Conservation (phyloP, 345 rosid species). For the Stellera chamaejasme region DNA sequence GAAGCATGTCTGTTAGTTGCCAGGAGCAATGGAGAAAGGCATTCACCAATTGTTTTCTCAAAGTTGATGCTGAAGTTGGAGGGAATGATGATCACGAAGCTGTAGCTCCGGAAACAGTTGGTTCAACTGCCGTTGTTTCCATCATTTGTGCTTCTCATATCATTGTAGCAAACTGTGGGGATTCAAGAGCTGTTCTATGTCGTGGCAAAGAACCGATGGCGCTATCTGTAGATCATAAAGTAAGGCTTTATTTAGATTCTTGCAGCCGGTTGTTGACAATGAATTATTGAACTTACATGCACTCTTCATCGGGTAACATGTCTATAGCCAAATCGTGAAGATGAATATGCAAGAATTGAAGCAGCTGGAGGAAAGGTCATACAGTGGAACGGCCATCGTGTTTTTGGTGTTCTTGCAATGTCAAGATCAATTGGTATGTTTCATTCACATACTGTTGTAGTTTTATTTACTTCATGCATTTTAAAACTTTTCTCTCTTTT, state of each 20-base stretch:
- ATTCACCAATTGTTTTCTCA: constrained; percentile 65
- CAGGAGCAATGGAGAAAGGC: constrained; percentile 74
- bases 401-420: constrained; percentile 97
- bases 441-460: not conserved
- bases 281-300: not conserved
- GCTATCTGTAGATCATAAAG: constrained; percentile 92
- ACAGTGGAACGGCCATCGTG: constrained; percentile 96
- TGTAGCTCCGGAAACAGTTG: constrained; percentile 91
- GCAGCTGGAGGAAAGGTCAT: constrained; percentile 98
- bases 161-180: constrained; percentile 90
- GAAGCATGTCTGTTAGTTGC: constrained; percentile 44
- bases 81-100: constrained; percentile 49
- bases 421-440: constrained; percentile 88
- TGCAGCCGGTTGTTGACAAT: constrained; percentile 3
- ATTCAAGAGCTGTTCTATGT: constrained; percentile 89
- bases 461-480: too few relatives aligned
- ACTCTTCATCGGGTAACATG: constrained; percentile 4
- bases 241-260: constrained; percentile 19
- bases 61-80: constrained; percentile 73
- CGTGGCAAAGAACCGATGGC: constrained; percentile 94
- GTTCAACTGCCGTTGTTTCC: constrained; percentile 94
- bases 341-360: constrained; percentile 91
- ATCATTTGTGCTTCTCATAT: constrained; percentile 78
- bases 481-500: too few relatives aligned
- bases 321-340: constrained; percentile 88